Evolutionary conservation across 495 filamentous ascomycete species (phyloP).

Genomic region (Aspergillus conjunctus): DNA sequence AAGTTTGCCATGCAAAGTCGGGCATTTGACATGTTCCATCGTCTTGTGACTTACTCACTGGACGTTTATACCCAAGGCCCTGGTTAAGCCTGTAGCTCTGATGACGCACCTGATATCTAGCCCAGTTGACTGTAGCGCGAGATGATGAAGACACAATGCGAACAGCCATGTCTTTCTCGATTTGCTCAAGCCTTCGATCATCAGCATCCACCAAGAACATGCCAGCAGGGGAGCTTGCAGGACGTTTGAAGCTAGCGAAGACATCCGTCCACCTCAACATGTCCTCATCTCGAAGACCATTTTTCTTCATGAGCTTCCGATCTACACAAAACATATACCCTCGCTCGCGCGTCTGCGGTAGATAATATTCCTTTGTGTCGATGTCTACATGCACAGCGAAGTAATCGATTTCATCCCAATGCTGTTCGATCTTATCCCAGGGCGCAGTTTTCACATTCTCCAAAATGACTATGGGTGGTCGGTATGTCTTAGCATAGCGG

Average conservation of each 20-base stretch:
- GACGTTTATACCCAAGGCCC: constrained; percentile 53
- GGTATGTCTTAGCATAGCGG: constrained; percentile 53
- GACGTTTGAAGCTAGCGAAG: constrained; percentile 52
- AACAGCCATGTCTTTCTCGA: constrained; percentile 42
- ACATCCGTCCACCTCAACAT: constrained; percentile 37
- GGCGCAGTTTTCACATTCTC: constrained; percentile 72
- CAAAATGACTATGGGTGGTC: constrained; percentile 67
- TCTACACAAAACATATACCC: constrained; percentile 73
- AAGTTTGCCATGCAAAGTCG: constrained; percentile 57
- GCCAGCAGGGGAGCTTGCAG: constrained; percentile 64
- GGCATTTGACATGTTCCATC: constrained; percentile 51
- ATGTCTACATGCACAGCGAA: constrained; percentile 43
- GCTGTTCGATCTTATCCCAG: constrained; percentile 57
- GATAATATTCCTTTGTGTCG: constrained; percentile 76
- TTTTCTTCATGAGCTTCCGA: constrained; percentile 29
- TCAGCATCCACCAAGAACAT: constrained; percentile 62
- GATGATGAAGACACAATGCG: constrained; percentile 16
- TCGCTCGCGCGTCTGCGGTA: constrained; percentile 76
- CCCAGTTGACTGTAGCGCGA: constrained; percentile 51
- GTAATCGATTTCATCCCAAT: constrained; percentile 61
- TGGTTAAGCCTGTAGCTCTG: constrained; percentile 47
- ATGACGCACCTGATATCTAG: constrained; percentile 58
- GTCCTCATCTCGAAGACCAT: constrained; percentile 16
- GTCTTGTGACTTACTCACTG: constrained; percentile 59
- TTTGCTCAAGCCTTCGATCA: constrained; percentile 56